These are phyloP conservation scores for Vararia minispora DNA, from an alignment of 768 basidiomycete genomes.

Conservation along the genomic window DNA sequence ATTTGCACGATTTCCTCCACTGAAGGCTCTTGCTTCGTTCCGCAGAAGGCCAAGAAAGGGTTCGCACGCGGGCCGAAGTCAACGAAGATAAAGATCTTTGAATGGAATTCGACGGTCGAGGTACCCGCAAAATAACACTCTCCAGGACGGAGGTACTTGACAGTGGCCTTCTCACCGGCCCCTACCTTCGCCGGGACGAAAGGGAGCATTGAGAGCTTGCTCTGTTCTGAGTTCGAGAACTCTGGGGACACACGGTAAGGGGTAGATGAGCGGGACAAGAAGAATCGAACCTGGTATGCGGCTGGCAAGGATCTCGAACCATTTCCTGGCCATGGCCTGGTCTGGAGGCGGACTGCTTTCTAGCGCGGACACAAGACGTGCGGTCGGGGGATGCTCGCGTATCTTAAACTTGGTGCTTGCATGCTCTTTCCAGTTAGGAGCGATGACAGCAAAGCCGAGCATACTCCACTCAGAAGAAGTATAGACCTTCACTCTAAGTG, in stretches of 20 bases:
- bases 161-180: slow-evolving; percentile 17
- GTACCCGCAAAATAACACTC: slow-evolving; percentile 61
- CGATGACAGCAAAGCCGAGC: slow-evolving; percentile 68
- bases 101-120: slow-evolving; percentile 50
- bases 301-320: slow-evolving; percentile 60
- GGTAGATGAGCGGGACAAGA: background rate
- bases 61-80: slow-evolving; percentile 81
- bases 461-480: slow-evolving; percentile 52
- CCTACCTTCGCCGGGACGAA: slow-evolving; percentile 60
- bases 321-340: slow-evolving; percentile 40
- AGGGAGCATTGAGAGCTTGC: slow-evolving; percentile 39
- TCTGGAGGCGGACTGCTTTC: slow-evolving; percentile 47
- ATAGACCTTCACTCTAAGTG: slow-evolving; percentile 47
- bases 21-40: slow-evolving; percentile 80
- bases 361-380: slow-evolving; percentile 47
- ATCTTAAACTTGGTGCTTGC: slow-evolving; percentile 57
- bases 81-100: slow-evolving; percentile 78
- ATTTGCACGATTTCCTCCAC: slow-evolving; percentile 71
- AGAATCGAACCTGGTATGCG: slow-evolving; percentile 35
- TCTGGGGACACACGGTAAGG: slow-evolving; percentile 26
- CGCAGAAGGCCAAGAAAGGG: slow-evolving; percentile 75
- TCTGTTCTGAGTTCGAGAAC: slow-evolving; percentile 46
- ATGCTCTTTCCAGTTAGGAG: slow-evolving; percentile 39
- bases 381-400: slow-evolving; percentile 53
- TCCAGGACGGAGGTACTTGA: slow-evolving; percentile 32